Percentiles rank a stretch among this genome's conserved stretches.
These are phyloP conservation scores for Crucihimalaya himalaica DNA, from an alignment of 345 rosid genomes.

Conservation along the genomic window DNA sequence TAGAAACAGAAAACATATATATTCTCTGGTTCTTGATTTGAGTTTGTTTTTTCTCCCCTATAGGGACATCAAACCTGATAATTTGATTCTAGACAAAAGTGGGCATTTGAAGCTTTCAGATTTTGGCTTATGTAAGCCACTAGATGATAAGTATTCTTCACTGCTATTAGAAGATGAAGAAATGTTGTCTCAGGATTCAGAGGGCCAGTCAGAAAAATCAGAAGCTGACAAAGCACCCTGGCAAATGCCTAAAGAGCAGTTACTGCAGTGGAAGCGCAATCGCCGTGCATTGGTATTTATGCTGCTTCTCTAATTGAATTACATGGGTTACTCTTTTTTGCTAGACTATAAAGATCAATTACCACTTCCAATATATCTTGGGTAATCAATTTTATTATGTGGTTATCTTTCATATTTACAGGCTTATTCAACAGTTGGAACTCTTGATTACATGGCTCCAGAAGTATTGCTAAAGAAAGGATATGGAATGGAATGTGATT, in stretches of 20 bases:
- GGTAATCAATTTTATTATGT: not conserved
- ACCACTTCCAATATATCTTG: not conserved
- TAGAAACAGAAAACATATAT: not conserved
- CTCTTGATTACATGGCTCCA: constrained; percentile 99
- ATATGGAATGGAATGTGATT: constrained; percentile 96
- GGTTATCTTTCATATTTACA: constrained; percentile 38
- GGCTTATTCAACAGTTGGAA: constrained; percentile 99
- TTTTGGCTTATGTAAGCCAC: constrained; percentile 97
- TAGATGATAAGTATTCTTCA: constrained; percentile 86
- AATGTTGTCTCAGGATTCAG: constrained; percentile 54
- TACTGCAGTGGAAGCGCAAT: constrained; percentile 89
- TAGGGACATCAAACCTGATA: constrained; percentile 99
- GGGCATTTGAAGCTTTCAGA: constrained; percentile 99
- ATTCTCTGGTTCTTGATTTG: constrained; percentile 11
- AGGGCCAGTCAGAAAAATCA: constrained; percentile 48
- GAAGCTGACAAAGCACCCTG: constrained; percentile 65
- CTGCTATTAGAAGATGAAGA: constrained; percentile 76
- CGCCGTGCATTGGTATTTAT: constrained; percentile 82
- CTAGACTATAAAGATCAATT: not conserved
- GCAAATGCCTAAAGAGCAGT: constrained; percentile 82
- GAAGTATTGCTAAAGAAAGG: constrained; percentile 95
- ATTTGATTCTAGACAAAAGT: constrained; percentile 86
- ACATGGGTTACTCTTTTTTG: constrained; percentile 2
- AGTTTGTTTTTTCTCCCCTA: constrained; percentile 35
- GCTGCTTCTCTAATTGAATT: constrained; percentile 24